Conservation (phyloP, 2,329 filamentous ascomycete genomes). For the Pseudogymnoascus sp. region DNA sequence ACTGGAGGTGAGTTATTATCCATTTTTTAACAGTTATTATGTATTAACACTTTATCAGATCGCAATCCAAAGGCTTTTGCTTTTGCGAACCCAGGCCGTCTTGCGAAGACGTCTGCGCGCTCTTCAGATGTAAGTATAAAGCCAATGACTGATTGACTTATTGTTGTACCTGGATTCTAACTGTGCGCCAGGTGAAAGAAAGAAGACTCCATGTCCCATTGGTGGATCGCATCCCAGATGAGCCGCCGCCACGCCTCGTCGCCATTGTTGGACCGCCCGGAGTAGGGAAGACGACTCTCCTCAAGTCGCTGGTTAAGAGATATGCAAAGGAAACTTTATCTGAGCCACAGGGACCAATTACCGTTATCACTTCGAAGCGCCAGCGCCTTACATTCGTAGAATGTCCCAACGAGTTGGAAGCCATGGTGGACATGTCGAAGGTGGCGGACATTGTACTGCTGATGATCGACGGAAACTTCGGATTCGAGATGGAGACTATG, state of each 20-base stretch:
- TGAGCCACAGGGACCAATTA: slow-evolving; percentile 83
- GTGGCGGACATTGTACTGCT: slow-evolving; percentile 94
- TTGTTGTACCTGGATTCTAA: slow-evolving; percentile 12
- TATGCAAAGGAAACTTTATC: slow-evolving; percentile 95
- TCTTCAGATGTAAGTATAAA: slow-evolving; percentile 41
- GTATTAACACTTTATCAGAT: slow-evolving; percentile 19
- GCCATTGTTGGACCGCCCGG: slow-evolving; percentile 91
- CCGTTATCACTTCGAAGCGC: slow-evolving; percentile 92
- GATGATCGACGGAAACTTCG: slow-evolving; percentile 98
- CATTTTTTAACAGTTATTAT: not conserved
- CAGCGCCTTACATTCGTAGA: slow-evolving; percentile 92
- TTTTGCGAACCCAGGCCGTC: slow-evolving; percentile 30
- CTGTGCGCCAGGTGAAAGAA: slow-evolving; percentile 65
- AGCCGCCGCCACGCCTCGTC: slow-evolving; percentile 87
- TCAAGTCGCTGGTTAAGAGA: slow-evolving; percentile 87
- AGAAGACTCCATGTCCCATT: slow-evolving; percentile 93
- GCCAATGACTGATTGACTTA: slow-evolving; percentile 10
- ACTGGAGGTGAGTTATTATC: slow-evolving; percentile 44
- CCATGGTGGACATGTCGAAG: slow-evolving; percentile 96
- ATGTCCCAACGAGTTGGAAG: slow-evolving; percentile 91
- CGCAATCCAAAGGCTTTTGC: slow-evolving; percentile 30
- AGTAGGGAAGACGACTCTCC: slow-evolving; percentile 88
- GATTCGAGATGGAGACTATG: slow-evolving; percentile 99
- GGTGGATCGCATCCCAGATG: slow-evolving; percentile 90
- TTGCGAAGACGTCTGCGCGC: slow-evolving; percentile 36